Evolutionary conservation across 495 filamentous ascomycete genomes (phyloP), one percentile per base, ranked within the genome.

Genomic region (Penicillium canescens): DNA sequence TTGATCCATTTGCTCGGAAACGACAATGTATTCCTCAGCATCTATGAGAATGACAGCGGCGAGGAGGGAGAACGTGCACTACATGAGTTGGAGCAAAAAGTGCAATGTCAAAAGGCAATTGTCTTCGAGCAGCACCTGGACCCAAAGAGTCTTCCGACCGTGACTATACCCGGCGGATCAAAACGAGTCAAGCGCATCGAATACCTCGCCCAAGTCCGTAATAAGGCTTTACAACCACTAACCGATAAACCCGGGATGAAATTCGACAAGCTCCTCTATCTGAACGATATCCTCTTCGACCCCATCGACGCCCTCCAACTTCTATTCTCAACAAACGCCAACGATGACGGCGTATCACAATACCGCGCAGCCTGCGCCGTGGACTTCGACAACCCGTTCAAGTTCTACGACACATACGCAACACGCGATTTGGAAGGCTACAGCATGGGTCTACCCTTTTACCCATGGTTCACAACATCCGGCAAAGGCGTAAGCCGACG

Each of bases 361-460:
- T 92, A 91, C 61, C 81, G 84, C n/a, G 86, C 88, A n/a, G 89
- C 87, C 2, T 94, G 90, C 59, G 89, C 86, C 3, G 71, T 89
- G 6, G 90, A 94, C 64, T 93, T 88, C 55, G 82, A 85, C 62
- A 85, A 85, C 43, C 81, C 86, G 0, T 83, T 90, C 69, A 89
- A 89, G 58, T 90, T 87, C 66, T 94, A 94, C 62, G 90, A 94
- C 68, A 86, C 87, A 3, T 92, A 86, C 73, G 89, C 90, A 10
- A 86, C 86, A 16, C 78, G 90, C 4, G 90, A 94, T 59, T 65
- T 79, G 5, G 84, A 92, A 52, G 89, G 90, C 1, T 88, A 84
- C 59, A 78, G 77, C 46, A 77, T 86, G 57, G 89, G 86, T 0
- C 68, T 91, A 1, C 85, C 88, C 0, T 83, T 90, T 60, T 94